Percentiles rank a stretch among this genome's conserved stretches.
Conservation (phyloP, 2,329 filamentous ascomycete species). For the Bipolaris cookei region DNA sequence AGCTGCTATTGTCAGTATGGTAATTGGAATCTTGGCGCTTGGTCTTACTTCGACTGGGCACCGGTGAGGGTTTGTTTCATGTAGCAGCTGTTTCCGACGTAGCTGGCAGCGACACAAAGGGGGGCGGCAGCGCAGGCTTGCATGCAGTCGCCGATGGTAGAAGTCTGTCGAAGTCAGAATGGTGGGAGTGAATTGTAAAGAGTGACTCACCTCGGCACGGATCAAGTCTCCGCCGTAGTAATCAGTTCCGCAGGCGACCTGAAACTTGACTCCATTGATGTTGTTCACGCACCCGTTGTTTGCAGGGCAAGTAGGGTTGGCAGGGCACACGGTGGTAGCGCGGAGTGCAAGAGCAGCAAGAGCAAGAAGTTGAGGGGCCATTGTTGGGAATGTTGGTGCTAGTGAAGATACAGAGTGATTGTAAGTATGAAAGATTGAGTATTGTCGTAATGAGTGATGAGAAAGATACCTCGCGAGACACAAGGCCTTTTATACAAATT, state of each 20-base stretch:
- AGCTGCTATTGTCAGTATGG: neutral
- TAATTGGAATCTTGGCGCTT: neutral
- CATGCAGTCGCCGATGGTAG: neutral
- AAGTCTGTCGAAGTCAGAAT: neutral
- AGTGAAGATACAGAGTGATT: neutral
- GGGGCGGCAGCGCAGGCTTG: neutral
- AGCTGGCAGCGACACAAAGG: neutral
- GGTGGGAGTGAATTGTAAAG: neutral
- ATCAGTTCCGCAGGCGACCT: conserved; percentile 4
- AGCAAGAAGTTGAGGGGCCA: neutral
- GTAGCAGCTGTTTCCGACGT: conserved; percentile 1
- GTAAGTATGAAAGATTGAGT: neutral
- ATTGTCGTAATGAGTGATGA: neutral
- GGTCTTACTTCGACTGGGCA: neutral
- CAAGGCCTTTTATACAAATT: neutral
- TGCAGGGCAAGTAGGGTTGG: neutral
- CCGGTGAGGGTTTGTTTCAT: neutral
- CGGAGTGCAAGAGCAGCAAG: conserved; percentile 2
- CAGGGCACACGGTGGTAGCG: neutral
- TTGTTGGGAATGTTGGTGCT: neutral
- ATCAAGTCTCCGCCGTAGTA: conserved; percentile 7
- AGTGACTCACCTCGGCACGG: neutral
- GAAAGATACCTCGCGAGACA: neutral
- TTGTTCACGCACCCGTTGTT: neutral
- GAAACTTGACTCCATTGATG: neutral